Conservation (phyloP, 257 asterid genomes). For the Eustoma russellianum region DNA sequence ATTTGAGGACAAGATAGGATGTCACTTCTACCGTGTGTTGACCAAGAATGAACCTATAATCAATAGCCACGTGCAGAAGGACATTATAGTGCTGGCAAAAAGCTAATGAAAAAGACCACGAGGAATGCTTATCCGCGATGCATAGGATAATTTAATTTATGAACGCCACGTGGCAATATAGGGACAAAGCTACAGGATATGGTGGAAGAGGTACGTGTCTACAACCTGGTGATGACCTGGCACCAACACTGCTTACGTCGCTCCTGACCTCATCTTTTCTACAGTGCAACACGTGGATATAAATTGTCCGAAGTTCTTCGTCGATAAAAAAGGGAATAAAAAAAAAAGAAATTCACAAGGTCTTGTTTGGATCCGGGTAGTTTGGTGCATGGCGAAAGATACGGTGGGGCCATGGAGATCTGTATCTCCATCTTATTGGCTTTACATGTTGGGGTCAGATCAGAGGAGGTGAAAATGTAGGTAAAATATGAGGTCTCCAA, state of each 20-base stretch:
- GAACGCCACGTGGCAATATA: constrained; percentile 15
- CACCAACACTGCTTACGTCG: constrained; percentile 1
- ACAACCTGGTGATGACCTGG: constrained; percentile 13
- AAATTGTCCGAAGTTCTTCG: not conserved
- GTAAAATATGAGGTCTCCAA: too few relatives aligned
- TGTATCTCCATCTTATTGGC: too few relatives aligned
- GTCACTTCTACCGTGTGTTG: too few relatives aligned
- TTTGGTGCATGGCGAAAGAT: too few relatives aligned
- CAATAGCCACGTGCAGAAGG: not conserved
- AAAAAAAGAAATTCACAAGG: too few relatives aligned
- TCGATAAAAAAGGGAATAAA: too few relatives aligned
- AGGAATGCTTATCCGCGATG: constrained; percentile 1
- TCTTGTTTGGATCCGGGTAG: too few relatives aligned
- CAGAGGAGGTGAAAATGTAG: too few relatives aligned
- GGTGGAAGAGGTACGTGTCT: constrained; percentile 1
- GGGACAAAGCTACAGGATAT: constrained; percentile 24
- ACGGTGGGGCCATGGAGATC: too few relatives aligned
- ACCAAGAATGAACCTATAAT: not conserved
- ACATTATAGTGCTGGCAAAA: not conserved
- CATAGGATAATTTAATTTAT: not conserved
- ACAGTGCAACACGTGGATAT: constrained; percentile 15
- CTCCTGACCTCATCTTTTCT: constrained; percentile 8
- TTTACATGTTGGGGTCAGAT: too few relatives aligned
- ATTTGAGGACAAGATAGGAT: too few relatives aligned
- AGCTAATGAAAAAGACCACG: constrained; percentile 3